A percentile compares a stretch with the other conserved stretches of the same genome.
These are phyloP conservation scores for Gastrodia elata DNA, from an alignment of 106 monocot species.

Conservation along the genomic window DNA sequence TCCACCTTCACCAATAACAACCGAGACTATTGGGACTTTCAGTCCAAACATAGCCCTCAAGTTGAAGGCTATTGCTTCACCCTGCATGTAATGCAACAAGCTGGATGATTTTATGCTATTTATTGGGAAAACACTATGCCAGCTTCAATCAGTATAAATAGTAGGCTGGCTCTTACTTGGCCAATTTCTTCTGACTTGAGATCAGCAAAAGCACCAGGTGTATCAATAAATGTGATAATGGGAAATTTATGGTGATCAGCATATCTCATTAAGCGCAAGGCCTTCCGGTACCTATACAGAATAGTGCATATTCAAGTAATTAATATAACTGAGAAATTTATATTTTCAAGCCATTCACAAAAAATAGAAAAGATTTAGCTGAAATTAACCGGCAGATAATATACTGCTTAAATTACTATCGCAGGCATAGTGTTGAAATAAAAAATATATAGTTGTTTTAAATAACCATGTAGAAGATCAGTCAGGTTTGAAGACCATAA, in stretches of 20 bases:
- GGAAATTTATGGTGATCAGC: conserved; percentile 92
- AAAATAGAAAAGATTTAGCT: neutral
- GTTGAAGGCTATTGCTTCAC: conserved; percentile 86
- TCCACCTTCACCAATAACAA: conserved; percentile 97
- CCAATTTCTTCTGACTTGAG: conserved; percentile 95
- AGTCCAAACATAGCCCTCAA: conserved; percentile 82
- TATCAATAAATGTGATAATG: conserved; percentile 87
- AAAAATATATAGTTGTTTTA: neutral
- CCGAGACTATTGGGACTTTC: conserved; percentile 73
- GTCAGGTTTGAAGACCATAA: neutral
- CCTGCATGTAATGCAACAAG: conserved; percentile 28
- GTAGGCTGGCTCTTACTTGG: conserved; percentile 24
- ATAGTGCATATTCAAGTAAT: neutral
- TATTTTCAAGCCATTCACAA: neutral
- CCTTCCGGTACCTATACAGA: conserved; percentile 61
- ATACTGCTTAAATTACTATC: neutral
- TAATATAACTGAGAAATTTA: neutral
- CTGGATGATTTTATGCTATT: conserved; percentile 1
- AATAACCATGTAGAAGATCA: neutral
- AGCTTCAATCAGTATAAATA: neutral
- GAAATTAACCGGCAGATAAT: neutral
- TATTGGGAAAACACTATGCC: neutral
- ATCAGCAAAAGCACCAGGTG: conserved; percentile 91
- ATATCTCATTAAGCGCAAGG: conserved; percentile 84
- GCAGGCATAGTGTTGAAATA: neutral